Evolutionary conservation across 1,284 basidiomycete species (phyloP).

Genomic region (Boletus calvinii): DNA sequence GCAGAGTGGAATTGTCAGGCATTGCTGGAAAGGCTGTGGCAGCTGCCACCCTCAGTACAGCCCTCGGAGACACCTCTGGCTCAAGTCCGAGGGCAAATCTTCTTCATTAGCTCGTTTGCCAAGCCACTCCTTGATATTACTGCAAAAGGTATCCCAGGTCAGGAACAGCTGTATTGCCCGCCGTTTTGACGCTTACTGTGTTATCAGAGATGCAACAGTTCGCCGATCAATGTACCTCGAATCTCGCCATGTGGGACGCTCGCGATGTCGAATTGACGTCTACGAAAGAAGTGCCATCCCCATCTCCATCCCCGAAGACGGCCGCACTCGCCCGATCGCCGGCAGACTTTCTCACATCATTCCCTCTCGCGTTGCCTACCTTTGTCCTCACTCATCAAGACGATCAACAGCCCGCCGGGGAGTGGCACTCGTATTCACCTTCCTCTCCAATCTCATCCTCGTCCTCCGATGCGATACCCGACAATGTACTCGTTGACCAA

Average conservation of each 20-base stretch:
- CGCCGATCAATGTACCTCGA: constrained; percentile 60
- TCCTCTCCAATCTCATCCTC: constrained; percentile 33
- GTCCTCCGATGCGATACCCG: constrained; percentile 30
- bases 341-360: constrained; percentile 55
- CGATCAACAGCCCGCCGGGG: constrained; percentile 27
- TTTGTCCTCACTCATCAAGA: constrained; percentile 29
- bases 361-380: constrained; percentile 59
- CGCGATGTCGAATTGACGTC: constrained; percentile 44
- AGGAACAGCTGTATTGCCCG: constrained; percentile 2
- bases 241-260: constrained; percentile 65
- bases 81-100: constrained; percentile 86
- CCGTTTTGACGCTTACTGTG: constrained; percentile 14
- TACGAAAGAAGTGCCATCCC: constrained; percentile 11
- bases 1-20: constrained; percentile 91
- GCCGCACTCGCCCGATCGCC: constrained; percentile 39
- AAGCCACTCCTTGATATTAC: constrained; percentile 81
- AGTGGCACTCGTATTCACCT: constrained; percentile 31
- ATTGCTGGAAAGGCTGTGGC: constrained; percentile 73
- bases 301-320: constrained; percentile 6
- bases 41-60: constrained; percentile 72
- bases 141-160: constrained; percentile 71
- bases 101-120: constrained; percentile 82
- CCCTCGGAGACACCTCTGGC: constrained; percentile 62
- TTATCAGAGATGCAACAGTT: constrained; percentile 61
- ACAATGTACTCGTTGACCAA: constrained; percentile 20